These are phyloP conservation scores for Phalaenopsis equestris DNA, from an alignment of 106 monocot genomes.

Conservation along the genomic window DNA sequence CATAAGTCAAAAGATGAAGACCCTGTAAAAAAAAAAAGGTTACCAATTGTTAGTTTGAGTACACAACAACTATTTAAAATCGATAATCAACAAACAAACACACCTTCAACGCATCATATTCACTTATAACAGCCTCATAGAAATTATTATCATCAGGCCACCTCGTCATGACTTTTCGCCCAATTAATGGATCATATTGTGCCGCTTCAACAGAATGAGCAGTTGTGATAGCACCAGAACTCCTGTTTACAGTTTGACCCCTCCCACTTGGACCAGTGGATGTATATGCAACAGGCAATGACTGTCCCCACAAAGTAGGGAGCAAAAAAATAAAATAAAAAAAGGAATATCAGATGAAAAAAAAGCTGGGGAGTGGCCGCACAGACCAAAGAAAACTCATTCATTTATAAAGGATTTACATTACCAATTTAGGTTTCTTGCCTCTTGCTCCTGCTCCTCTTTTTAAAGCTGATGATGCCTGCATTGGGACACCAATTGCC, in stretches of 20 bases:
- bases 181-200: slow-evolving; percentile 55
- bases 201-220: slow-evolving; percentile 25
- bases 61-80: slow-evolving; percentile 10
- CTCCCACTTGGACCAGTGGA: slow-evolving; percentile 33
- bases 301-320: slow-evolving; percentile 29
- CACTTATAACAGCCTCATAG: slow-evolving; percentile 94
- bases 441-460: slow-evolving; percentile 48
- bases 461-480: slow-evolving; percentile 59
- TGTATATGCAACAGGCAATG: slow-evolving; percentile 31
- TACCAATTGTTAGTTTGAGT: slow-evolving; percentile 17
- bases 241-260: slow-evolving; percentile 28
- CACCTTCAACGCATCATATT: slow-evolving; percentile 70
- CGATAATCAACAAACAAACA: slow-evolving; percentile 20
- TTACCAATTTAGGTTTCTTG: slow-evolving; percentile 82
- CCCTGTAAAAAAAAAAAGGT: slow-evolving; percentile 33
- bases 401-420: slow-evolving; percentile 11
- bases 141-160: slow-evolving; percentile 96
- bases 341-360: background rate
- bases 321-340: background rate
- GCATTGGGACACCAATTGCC: slow-evolving; percentile 35
- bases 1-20: slow-evolving; percentile 84
- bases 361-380: background rate
- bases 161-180: slow-evolving; percentile 78
- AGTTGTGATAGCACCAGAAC: slow-evolving; percentile 18
- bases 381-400: background rate